Evolutionary conservation across 2,329 filamentous ascomycete genomes (phyloP), one percentile per base, ranked within the genome.

Genomic region (Trichothecium sympodiale): DNA sequence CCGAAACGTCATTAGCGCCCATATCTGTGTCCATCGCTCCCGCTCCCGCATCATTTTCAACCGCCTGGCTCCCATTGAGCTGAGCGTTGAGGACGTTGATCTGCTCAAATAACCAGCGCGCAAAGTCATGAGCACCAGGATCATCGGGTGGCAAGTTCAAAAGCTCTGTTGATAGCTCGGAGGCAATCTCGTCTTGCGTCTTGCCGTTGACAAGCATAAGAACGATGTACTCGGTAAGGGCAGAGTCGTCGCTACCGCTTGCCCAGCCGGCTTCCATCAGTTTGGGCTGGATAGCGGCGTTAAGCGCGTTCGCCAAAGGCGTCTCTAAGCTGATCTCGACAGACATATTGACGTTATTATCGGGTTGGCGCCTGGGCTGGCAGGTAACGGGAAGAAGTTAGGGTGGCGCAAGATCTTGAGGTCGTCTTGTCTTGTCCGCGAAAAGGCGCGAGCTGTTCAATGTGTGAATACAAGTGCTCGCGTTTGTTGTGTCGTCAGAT

Each of bases 141-240:
- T 95, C 89, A 41, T 94, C 87, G 32, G 86, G 78, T 3, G 77
- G 77, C 4, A 95, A 72, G 38, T 78, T 78, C 3, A 98, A 73
- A 29, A 98, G 72, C 49, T 98, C 91, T 44, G 80, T 82, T 2
- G 88, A 83, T 12, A 98, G 76, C 56, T 98, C 91, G 30, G 75
- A 67, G 8, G 87, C 83, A 45, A 98, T 89, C 55, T 95, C 82
- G 34, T 88, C 78, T 55, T 94, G 81, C 4, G 83, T 87, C 60
- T 94, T 95, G 50, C 88, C 86, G 61, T 95, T 96, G 43, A 85
- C 85, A 23, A 98, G 74, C 89, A 96, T 95, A 43, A 96, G 76
- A 40, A 96, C 82, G 46, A 98, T 91, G 63, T 96, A 98, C 63
- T 98, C 91, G 40, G 87, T 81, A 40, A 98, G 74, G 27, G 86